Base-by-base conservation (phyloP, 768 basidiomycete species). In the Gautieria morchelliformis region DNA sequence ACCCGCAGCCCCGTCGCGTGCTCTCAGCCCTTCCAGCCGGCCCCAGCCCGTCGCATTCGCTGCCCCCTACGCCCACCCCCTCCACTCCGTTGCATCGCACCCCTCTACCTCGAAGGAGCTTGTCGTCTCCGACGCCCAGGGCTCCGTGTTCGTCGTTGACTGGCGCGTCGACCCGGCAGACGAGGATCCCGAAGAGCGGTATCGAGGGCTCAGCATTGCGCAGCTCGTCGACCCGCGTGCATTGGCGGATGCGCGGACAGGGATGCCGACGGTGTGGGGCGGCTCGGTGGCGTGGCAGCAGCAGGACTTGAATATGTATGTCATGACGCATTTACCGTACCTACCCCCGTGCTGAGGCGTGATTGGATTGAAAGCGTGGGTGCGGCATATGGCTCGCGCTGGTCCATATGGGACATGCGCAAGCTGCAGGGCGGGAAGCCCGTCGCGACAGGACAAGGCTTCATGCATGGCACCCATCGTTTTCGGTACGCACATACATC, bases 1-100 rank as follows among this genome's bases (percentile, higher is more conserved):
- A 63, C 68, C 74, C 45, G 69, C 68, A n/a, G 61, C 42, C 70
- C 69, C 2, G 65, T 64, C 33, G 15, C 53, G 53, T 46, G 67
- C 73, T 15, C 68, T 71, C 15, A 65, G 65, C 5, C 22, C 27
- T 5, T 65, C 70, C 22, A 58, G 75, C 37, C 74, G 84, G 37
- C 75, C 79, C 6, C 86, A 88, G 58, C 89, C 89, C 9, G 87
- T 87, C 14, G 85, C 87, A 30, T 87, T 87, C 70, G 84, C 81
- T 42, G 83, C 88, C 60, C 67, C 80, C 40, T 90, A 90, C 67
- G 73, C 84, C 5, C 81, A 87, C 65, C 81, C 88, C n/a, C 74
- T 92, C 45, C 77, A 73, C 35, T 74, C 84, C 32, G 81, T 92
- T 64, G 73, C 75, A 66, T 78, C 85, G 27, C 90, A 92, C 64